Evolutionary conservation across 2,329 filamentous ascomycete species (phyloP), one percentile per base, ranked within the genome.

Genomic region (Diaporthe citriasiana): DNA sequence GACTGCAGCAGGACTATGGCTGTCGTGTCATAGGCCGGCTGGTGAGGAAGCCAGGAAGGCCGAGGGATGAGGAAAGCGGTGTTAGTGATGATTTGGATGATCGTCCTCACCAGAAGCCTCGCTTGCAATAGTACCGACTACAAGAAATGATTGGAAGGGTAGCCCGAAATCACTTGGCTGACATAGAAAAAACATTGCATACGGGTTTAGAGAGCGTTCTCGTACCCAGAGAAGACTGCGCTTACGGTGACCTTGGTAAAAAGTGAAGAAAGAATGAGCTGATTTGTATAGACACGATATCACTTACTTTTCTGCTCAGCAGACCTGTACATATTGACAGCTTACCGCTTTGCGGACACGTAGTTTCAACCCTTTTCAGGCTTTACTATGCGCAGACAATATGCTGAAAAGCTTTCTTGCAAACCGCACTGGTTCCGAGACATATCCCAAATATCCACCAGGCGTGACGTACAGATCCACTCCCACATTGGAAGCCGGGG

Each of bases 1-100:
- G 22, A 0, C 42, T 50, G 30, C 60, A 66, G 30, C 27, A 47
- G 42, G 42, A 66, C 3, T 66, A 51, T 19, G 22, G 60, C 45
- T 66, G 60, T n/a, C 60, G 60, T 30, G 22, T 66, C 45, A 51
- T 66, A 30, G 60, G 60, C 42, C 42, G 60, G 30, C 45, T 66
- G 27, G 13, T 35, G 45, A 5, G 42, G 38, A 27, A 30, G 22
- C 6, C 45, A 8, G 22, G 27, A 22, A 35, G 42, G 42, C 42
- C 12, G 4, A 17, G 60, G 42, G 60, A 50, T 30, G 7, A 25
- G 1, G 27, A 13, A 2, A 22, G 19, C 19, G 1, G 27, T 19
- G 22, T 22, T 1, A 19, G 45, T 27, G 45, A 19, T 22, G 42
- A 19, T n/a, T 13, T 13, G 9, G 45, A 66, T 66, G 30, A n/a